Evolutionary conservation across 2,329 filamentous ascomycete species (phyloP), one percentile per base, ranked within the genome.

Genomic region (Fusarium lateritium): DNA sequence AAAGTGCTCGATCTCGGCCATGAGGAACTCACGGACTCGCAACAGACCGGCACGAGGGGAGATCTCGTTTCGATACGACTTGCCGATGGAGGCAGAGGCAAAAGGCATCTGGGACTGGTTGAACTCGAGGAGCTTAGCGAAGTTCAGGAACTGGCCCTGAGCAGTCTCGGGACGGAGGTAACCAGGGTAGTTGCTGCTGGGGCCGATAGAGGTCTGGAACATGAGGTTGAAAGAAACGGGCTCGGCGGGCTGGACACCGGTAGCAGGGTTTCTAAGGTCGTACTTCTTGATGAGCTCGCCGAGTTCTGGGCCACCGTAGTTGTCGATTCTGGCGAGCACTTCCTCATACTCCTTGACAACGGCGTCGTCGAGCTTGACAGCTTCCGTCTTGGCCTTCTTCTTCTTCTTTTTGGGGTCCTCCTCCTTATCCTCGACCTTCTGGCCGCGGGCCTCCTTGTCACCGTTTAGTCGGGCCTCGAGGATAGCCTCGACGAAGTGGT

Each of bases 1-100:
- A 78, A 93, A 99, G 81, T 99, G 96, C 84, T 99, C 96, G 74
- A 99, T 97, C 83, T 99, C 96, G 24, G 95, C 96, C 96, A 99
- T 98, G 75, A 98, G 83, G 83, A 99, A 98, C 80, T 99, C 96
- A 75, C 96, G 93, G 43, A 99, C 96, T 74, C 96, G 92, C 61
- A 99, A 83, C 40, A 99, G 89, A 82, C 96, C 96, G 69, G 93
- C 89, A 57, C 96, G 89, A 11, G 96, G 96, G 1, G 96, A 98
- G 74, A 99, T 98, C 79, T 99, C 96, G 79, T 99, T 99, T 76
- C 96, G 90, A 88, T 97, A 98, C 3, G 95, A 98, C 83, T 97
- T 97, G 81, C 96, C 96, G 78, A 99, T 97, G 39, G 93, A 97
- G 46, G 96, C 96, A 50, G 95, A 98, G 15, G 96, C 96, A 77